Evolutionary conservation across 331 rosid genomes (phyloP).

Genomic region (Pyracantha coccinea): DNA sequence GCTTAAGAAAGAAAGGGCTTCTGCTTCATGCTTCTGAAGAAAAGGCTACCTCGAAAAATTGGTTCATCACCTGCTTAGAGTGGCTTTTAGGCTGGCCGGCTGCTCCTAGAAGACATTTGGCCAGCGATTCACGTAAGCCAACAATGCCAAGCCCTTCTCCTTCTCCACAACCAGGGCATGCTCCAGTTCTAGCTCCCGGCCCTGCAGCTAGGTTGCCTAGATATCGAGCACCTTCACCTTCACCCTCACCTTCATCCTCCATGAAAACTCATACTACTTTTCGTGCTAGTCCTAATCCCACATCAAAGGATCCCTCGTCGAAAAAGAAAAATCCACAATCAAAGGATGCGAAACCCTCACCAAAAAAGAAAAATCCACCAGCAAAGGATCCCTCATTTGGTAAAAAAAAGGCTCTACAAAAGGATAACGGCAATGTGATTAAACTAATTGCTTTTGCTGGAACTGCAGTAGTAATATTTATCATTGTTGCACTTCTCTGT

Average conservation of each 20-base stretch:
- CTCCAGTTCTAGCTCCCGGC: neutral
- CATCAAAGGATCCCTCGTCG: neutral
- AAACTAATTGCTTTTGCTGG: constrained; percentile 7
- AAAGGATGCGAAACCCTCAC: neutral
- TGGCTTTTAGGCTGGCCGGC: constrained; percentile 13
- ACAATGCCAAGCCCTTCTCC: neutral
- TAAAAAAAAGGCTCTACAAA: neutral
- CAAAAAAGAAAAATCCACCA: neutral
- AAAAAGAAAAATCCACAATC: neutral
- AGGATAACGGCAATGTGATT: neutral
- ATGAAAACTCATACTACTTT: constrained; percentile 6
- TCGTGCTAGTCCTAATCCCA: neutral
- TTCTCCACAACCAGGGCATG: neutral
- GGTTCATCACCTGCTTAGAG: constrained; percentile 20
- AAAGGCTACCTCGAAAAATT: constrained; percentile 8
- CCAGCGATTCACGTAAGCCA: constrained; percentile 3
- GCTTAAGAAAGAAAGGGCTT: constrained; percentile 32
- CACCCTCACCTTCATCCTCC: neutral
- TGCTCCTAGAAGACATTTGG: constrained; percentile 37
- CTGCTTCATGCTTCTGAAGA: constrained; percentile 12
- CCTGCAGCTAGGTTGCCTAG: neutral
- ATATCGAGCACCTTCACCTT: neutral
- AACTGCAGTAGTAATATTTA: constrained; percentile 19
- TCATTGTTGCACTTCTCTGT: constrained; percentile 21
- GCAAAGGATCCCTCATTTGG: neutral